These are phyloP conservation scores for Polyporus tsugae DNA, from an alignment of 1,284 basidiomycete genomes.

Conservation along the genomic window DNA sequence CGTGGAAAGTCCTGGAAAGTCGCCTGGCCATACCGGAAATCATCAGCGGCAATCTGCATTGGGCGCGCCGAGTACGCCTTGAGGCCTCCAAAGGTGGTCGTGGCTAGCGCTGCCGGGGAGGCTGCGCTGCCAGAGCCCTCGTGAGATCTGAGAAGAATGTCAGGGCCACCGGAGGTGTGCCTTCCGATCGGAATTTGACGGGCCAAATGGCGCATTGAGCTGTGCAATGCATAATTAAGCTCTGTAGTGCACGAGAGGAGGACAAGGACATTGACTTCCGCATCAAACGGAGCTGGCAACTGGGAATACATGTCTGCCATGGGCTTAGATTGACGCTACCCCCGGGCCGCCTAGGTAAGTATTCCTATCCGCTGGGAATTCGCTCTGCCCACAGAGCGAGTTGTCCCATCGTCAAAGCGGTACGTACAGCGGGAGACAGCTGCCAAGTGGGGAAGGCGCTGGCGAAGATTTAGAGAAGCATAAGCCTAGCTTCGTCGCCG, in stretches of 20 bases:
- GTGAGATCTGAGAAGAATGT: constrained; percentile 13
- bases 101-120: constrained; percentile 6
- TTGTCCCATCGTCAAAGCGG: not conserved
- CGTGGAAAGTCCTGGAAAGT: not conserved
- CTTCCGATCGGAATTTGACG: constrained; percentile 16
- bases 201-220: not conserved
- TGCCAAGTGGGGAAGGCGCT: not conserved
- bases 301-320: not conserved
- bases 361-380: not conserved
- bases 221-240: constrained; percentile 13
- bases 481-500: not conserved
- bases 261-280: not conserved
- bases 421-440: not conserved
- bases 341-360: not conserved
- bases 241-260: not conserved
- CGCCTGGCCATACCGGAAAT: constrained; percentile 22
- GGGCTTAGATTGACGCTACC: not conserved
- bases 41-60: constrained; percentile 27
- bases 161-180: constrained; percentile 6
- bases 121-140: constrained; percentile 5
- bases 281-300: constrained; percentile 2
- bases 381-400: not conserved
- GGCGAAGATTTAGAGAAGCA: constrained; percentile 6
- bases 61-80: constrained; percentile 12
- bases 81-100: constrained; percentile 4